These are phyloP conservation scores for Wickerhamia fluorescens DNA, from an alignment of 805 yeast genomes.

Conservation along the genomic window DNA sequence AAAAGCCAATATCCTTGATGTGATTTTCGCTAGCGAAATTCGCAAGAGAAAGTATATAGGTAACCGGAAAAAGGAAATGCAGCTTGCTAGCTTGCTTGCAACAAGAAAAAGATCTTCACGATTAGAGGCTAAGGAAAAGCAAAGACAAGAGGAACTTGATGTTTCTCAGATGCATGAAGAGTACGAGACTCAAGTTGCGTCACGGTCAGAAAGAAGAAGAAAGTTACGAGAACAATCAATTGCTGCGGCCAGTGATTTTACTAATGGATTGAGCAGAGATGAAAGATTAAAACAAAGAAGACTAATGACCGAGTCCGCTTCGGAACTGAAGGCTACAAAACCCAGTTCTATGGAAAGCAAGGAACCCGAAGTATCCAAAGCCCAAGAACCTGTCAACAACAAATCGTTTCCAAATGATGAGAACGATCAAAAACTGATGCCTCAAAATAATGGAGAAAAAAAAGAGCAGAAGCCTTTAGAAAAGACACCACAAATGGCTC, in stretches of 20 bases:
- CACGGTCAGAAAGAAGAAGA: conserved; percentile 37
- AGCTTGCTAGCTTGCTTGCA: conserved; percentile 55
- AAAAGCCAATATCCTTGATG: conserved; percentile 12
- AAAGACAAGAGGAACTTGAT: conserved; percentile 46
- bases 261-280: conserved; percentile 24
- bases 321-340: neutral
- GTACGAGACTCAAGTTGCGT: conserved; percentile 37
- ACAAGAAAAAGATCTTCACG: conserved; percentile 71
- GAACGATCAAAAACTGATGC: too few species aligned
- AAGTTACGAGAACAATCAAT: conserved; percentile 21
- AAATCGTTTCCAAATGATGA: too few species aligned
- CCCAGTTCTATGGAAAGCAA: too few species aligned
- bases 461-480: too few species aligned
- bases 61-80: conserved; percentile 54
- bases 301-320: neutral
- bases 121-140: conserved; percentile 55
- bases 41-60: conserved; percentile 47
- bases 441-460: too few species aligned
- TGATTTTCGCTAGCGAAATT: conserved; percentile 35
- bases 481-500: too few species aligned
- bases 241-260: conserved; percentile 11
- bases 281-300: conserved; percentile 31
- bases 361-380: too few species aligned
- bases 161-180: conserved; percentile 39
- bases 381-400: too few species aligned